phyloP scores from a whole-genome alignment of 2,329 filamentous ascomycete species.

The Trichoderma hamatum region DNA sequence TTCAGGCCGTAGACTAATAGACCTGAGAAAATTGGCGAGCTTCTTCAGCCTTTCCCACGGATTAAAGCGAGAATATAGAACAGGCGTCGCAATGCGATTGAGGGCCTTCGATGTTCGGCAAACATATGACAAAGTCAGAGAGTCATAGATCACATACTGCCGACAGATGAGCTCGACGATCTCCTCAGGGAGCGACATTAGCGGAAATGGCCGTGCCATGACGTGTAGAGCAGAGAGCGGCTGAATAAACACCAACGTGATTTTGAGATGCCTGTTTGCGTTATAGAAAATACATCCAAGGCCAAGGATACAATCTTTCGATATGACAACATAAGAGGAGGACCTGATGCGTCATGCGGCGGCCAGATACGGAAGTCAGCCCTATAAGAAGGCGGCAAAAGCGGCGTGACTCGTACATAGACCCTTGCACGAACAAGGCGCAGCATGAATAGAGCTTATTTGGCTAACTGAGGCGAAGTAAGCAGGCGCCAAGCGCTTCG shows the following conservation, averaged over 20 bases:
- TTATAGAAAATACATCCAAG: background rate
- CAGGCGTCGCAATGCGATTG: background rate
- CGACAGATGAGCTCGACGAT: constrained; percentile 1
- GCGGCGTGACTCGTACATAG: background rate
- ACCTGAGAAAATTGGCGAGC: background rate
- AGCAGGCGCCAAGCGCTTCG: background rate
- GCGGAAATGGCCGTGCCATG: background rate
- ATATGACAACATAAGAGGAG: background rate
- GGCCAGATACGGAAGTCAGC: background rate
- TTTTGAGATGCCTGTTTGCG: background rate
- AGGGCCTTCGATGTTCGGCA: background rate
- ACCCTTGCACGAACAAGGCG: background rate
- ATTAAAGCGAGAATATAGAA: background rate
- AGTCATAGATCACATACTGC: background rate
- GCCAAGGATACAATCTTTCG: background rate
- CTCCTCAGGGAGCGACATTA: background rate
- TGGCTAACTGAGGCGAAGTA: background rate
- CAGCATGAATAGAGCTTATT: background rate
- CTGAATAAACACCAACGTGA: background rate
- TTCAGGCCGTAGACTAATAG: background rate
- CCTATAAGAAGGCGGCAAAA: background rate
- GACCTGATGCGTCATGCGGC: background rate
- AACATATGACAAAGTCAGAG: background rate
- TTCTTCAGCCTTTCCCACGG: background rate
- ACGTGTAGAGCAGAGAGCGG: background rate